Evolutionary conservation across 441 rosid species (phyloP).

Genomic region (Aleurites moluccanus): DNA sequence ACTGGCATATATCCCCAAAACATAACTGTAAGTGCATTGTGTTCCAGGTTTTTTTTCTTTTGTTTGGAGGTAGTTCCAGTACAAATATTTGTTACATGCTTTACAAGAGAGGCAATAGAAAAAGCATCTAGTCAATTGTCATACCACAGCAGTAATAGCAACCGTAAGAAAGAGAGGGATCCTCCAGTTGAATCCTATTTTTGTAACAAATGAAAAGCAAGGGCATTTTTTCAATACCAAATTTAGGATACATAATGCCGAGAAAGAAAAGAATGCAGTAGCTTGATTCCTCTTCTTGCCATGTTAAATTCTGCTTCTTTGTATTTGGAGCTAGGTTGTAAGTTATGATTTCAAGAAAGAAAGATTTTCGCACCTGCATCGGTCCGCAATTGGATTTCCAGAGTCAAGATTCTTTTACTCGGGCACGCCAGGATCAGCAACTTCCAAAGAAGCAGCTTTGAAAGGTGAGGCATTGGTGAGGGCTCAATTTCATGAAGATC

Average conservation of each 20-base stretch:
- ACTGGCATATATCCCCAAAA: slow-evolving; percentile 85
- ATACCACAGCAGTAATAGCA: not conserved
- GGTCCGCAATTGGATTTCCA: slow-evolving; percentile 81
- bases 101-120: not conserved
- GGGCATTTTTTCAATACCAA: not conserved
- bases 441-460: slow-evolving; percentile 67
- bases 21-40: slow-evolving; percentile 71
- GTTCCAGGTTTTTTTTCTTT: not conserved
- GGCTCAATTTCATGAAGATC: slow-evolving; percentile 80
- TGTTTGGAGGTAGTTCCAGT: not conserved
- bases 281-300: not conserved
- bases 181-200: not conserved
- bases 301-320: not conserved
- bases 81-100: not conserved
- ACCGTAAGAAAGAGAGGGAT: not conserved
- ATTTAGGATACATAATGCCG: not conserved
- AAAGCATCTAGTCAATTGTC: not conserved
- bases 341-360: slow-evolving; percentile 91
- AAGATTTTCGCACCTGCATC: slow-evolving; percentile 77
- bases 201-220: not conserved
- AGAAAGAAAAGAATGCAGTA: not conserved
- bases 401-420: slow-evolving; percentile 68
- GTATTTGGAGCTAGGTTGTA: slow-evolving; percentile 53
- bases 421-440: slow-evolving; percentile 66
- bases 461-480: slow-evolving; percentile 83